Evolutionary conservation across 306 rosid genomes (phyloP).

Genomic region (Astragalus membranaceus): DNA sequence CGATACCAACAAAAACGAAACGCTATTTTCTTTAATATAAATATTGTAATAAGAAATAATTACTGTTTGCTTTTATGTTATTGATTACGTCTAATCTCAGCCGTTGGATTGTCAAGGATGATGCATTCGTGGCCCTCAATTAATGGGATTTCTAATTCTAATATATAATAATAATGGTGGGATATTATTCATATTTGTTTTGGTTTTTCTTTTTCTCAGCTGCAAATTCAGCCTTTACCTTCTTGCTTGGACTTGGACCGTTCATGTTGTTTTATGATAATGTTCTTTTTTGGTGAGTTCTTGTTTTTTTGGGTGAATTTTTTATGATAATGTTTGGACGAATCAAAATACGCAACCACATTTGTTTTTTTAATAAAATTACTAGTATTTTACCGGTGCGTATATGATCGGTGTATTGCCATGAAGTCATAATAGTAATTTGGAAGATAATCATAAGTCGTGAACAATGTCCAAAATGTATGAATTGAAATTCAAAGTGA

Average conservation of each 20-base stretch:
- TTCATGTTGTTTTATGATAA: conserved; percentile 12
- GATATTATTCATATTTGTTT: background rate
- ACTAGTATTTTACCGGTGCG: too few species aligned
- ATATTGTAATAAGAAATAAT: background rate
- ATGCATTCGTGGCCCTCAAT: background rate
- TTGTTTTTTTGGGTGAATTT: background rate
- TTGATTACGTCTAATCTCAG: background rate
- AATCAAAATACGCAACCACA: background rate
- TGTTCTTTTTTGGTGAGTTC: background rate
- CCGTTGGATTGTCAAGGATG: background rate
- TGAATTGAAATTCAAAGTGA: too few species aligned
- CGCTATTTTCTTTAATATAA: background rate
- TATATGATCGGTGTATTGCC: too few species aligned
- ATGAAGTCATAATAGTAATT: too few species aligned
- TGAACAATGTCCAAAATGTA: too few species aligned
- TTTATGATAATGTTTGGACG: background rate
- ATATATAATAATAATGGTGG: too few species aligned
- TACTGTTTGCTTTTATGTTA: background rate
- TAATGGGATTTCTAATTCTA: background rate
- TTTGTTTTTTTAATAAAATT: too few species aligned
- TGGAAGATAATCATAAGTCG: too few species aligned
- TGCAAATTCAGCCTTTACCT: background rate
- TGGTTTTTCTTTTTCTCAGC: background rate
- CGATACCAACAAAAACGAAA: background rate
- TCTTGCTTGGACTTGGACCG: conserved; percentile 6